Evolutionary conservation across 257 asterid species (phyloP), one percentile per base, ranked within the genome.

Genomic region (Cordia subcordata): DNA sequence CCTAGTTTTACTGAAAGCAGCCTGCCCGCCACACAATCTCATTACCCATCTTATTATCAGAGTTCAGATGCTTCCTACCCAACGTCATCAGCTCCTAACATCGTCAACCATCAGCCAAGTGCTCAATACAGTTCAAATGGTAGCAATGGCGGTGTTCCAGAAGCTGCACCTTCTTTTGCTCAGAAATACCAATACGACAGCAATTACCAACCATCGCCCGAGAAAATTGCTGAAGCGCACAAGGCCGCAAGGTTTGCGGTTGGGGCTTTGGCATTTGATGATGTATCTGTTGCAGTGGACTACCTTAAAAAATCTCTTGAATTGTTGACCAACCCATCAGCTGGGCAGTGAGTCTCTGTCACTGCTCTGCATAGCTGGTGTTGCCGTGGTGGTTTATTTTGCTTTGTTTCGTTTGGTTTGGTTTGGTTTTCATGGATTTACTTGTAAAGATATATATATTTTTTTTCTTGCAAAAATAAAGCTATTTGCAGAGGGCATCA

Each of bases 221-320:
- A 90, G 66, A 85, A 82, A 72, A 79, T 90, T 18, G 79, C 94
- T 8, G 98, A 90, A 79, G 96, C 98, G 37, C 98, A 85, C 81
- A 87, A 90, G 84, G 88, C 95, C 13, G 96, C 96, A 4, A 83
- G 96, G 73, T 90, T 85, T 80, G 98, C 96, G 3, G 92, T 87
- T 16, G 95, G 94, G 55, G 95, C 96, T 61, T 68, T 90, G 71
- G 96, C 95, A 37, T 87, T 85, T 61, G 98, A 91, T 67, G 96
- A 91, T 60, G 94, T 91, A 44, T 51, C 86, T 16, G 64, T 72
- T 59, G 98, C 96, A 0, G 92, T 91, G 35, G 96, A 91, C 33
- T 64, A 62, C 75, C 95, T 91, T 32, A 82, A 71, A 72, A 91
- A 85, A 51, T 81, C 98, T 17, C 96, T 91, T 0, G 95, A 91